Evolutionary conservation across 257 asterid genomes (phyloP), one percentile per base, ranked within the genome.

Genomic region (Cynanchum wilfordii): DNA sequence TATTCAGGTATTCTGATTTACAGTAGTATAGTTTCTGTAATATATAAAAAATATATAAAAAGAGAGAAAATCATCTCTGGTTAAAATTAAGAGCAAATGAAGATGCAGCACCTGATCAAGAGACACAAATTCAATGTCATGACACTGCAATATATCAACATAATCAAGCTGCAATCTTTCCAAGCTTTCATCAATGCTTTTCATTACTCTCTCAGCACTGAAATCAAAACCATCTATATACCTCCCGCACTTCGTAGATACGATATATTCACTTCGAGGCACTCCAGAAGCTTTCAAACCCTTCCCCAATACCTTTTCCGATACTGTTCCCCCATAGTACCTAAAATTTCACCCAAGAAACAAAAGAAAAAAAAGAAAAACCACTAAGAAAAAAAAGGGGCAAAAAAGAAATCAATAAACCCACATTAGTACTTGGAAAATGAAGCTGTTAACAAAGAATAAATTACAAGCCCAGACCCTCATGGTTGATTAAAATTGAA

Each of bases 141-240:
- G 99, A 68, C 97, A 90, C 5, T 89, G 97, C 75, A 95, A 74
- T 75, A 95, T 89, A 85, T 95, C 99, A 10, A 95, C 98, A 76
- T 87, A 95, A 86, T 92, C 98, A 71, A 95, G 98, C 90, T 95
- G 99, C 91, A 95, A 82, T 67, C 98, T 89, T 62, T 87, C 97
- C 65, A 95, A 84, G 86, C 99, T 95, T 85, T 95, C 99, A 55
- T 89, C 96, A 60, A 95, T 86, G 80, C 98, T 95, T 80, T 57
- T 88, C 3, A 94, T 92, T 78, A 95, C 98, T 84, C 97, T 87
- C 73, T 90, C 98, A 30, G 98, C 97, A 82, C 96, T 92, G 76
- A 95, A 95, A 86, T 95, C 97, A 74, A 95, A 95, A 51, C 99
- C 97, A 66, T 95, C 98, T 42, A 44, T 67, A 69, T 95, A 95